Evolutionary conservation across 352 stramenopile species (phyloP).

Genomic region (Pythium scleroteichum): DNA sequence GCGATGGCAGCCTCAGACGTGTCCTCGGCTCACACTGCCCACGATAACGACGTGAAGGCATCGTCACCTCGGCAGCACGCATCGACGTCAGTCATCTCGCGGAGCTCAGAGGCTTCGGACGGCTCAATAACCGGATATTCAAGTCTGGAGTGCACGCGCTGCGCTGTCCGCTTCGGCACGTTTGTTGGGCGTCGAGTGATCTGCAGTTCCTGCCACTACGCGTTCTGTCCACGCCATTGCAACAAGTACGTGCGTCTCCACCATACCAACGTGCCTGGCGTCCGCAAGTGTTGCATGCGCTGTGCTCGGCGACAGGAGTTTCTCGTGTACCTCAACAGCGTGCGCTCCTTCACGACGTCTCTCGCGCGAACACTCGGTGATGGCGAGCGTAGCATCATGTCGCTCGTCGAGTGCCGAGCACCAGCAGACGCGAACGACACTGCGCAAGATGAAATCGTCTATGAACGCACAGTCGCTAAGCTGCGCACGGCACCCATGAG

Average conservation of each 20-base stretch:
- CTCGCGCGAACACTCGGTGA: slow-evolving; percentile 28
- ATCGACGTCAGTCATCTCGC: slow-evolving; percentile 21
- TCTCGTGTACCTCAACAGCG: slow-evolving; percentile 39
- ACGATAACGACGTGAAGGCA: background rate
- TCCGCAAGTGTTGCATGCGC: slow-evolving; percentile 48
- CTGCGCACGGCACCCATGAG: slow-evolving; percentile 61
- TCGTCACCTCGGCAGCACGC: slow-evolving; percentile 11
- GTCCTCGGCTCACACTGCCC: background rate
- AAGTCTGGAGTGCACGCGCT: slow-evolving; percentile 42
- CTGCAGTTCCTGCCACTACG: slow-evolving; percentile 55
- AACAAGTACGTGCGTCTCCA: slow-evolving; percentile 46
- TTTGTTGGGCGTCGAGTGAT: slow-evolving; percentile 49
- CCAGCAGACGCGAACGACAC: background rate
- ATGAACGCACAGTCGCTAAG: slow-evolving; percentile 51
- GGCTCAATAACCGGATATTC: background rate
- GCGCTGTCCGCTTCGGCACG: slow-evolving; percentile 51
- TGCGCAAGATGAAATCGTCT: slow-evolving; percentile 29
- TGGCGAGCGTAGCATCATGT: slow-evolving; percentile 16
- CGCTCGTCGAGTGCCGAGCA: slow-evolving; percentile 14
- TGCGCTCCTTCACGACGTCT: slow-evolving; percentile 40
- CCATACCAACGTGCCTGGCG: slow-evolving; percentile 37
- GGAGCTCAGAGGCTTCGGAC: slow-evolving; percentile 15
- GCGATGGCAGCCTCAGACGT: slow-evolving; percentile 10
- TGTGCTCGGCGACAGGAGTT: slow-evolving; percentile 66
- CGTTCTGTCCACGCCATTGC: slow-evolving; percentile 70